Conservation (phyloP, 1,284 basidiomycete genomes). For the Ganoderma lingzhi region DNA sequence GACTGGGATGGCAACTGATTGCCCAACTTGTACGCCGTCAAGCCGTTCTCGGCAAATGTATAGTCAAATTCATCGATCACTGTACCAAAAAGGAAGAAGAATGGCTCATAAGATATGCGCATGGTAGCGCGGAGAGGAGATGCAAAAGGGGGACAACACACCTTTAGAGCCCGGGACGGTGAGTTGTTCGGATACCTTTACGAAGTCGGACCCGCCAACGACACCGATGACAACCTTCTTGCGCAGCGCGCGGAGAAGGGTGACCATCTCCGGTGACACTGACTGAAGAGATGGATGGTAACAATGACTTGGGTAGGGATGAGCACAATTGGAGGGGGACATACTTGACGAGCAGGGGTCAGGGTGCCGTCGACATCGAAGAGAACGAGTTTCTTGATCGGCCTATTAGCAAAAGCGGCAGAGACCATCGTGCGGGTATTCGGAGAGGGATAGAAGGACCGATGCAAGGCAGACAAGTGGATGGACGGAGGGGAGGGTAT, state of each 20-base stretch:
- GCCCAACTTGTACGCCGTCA: slow-evolving; percentile 90
- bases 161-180: slow-evolving; percentile 60
- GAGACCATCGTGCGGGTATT: slow-evolving; percentile 56
- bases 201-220: slow-evolving; percentile 89
- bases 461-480: not conserved
- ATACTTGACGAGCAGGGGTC: slow-evolving; percentile 78
- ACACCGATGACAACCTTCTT: slow-evolving; percentile 85
- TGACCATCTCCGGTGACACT: slow-evolving; percentile 69
- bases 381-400: slow-evolving; percentile 71
- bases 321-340: slow-evolving; percentile 25
- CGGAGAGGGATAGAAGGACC: not conserved
- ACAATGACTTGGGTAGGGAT: too few species aligned
- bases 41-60: slow-evolving; percentile 94
- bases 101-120: not conserved
- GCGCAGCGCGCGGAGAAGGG: slow-evolving; percentile 71
- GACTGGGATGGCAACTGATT: slow-evolving; percentile 80
- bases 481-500: not conserved
- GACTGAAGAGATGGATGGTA: too few species aligned
- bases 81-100: slow-evolving; percentile 39
- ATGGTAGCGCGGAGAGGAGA: not conserved
- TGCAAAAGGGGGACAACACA: slow-evolving; percentile 41
- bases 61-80: slow-evolving; percentile 89
- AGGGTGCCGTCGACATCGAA: slow-evolving; percentile 94
- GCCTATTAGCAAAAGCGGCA: slow-evolving; percentile 64
- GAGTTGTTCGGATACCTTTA: slow-evolving; percentile 89